A percentile compares a stretch with the other conserved stretches of the same genome.
Evolutionary conservation across 805 yeast species (phyloP).

Genomic region (Tanozyma kutaoensis): DNA sequence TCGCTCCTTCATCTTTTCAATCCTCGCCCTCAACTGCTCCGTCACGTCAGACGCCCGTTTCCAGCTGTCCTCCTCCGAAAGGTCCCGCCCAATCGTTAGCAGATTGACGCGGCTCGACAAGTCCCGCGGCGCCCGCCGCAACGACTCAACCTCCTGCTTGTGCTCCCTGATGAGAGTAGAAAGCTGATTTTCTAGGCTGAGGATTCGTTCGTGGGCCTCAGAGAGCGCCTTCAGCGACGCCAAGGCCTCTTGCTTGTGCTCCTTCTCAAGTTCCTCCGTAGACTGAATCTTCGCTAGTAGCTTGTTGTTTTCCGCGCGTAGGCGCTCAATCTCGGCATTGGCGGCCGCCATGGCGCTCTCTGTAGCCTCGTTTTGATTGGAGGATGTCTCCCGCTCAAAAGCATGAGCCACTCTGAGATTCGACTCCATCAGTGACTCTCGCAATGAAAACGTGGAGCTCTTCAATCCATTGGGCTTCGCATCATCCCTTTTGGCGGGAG

Average conservation of each 20-base stretch:
- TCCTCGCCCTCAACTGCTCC: constrained; percentile 70
- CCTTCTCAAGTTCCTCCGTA: no score
- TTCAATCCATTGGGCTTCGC: no score
- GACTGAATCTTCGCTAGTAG: no score
- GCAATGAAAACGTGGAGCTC: no score
- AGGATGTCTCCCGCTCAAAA: no score
- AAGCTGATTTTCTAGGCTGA: neutral
- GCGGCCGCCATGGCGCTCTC: no score
- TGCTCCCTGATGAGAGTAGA: constrained; percentile 1
- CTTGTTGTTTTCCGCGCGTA: no score
- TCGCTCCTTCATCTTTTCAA: constrained; percentile 78
- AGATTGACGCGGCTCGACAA: constrained; percentile 7
- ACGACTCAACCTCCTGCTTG: constrained; percentile 11
- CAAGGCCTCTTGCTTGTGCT: neutral
- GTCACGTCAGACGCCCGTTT: constrained; percentile 84
- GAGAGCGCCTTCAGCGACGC: neutral
- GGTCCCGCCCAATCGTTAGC: neutral
- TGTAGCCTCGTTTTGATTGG: no score
- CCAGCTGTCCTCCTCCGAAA: constrained; percentile 60
- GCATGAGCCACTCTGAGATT: no score
- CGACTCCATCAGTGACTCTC: no score
- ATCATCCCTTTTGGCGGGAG: constrained; percentile 52
- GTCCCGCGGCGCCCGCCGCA: constrained; percentile 42
- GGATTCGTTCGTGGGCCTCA: neutral
- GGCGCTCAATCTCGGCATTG: no score